Evolutionary conservation across 768 basidiomycete species (phyloP).

Genomic region (Trametes cinnabarina): DNA sequence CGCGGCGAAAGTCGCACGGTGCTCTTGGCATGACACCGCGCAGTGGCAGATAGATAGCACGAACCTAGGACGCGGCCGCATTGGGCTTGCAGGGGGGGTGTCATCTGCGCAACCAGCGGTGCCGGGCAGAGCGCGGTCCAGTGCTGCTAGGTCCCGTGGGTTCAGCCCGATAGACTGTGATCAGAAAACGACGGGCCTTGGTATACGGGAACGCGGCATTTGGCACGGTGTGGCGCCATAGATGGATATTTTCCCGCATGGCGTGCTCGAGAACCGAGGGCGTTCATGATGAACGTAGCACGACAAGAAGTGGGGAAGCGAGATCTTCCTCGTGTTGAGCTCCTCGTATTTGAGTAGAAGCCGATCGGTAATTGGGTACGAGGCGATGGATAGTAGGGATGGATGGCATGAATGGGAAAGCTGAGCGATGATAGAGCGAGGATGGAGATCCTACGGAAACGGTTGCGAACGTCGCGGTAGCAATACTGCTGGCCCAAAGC

Average conservation of each 20-base stretch:
- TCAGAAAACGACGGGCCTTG: slow-evolving; percentile 1
- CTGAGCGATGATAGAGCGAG: background rate
- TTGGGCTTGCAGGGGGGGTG: background rate
- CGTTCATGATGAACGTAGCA: background rate
- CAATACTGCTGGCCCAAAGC: background rate
- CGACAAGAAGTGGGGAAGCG: background rate
- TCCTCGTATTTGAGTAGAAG: background rate
- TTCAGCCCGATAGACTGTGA: background rate
- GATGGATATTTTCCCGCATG: slow-evolving; percentile 5
- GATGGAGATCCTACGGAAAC: slow-evolving; percentile 5
- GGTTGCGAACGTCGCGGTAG: background rate
- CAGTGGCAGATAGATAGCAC: background rate
- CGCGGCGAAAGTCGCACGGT: background rate
- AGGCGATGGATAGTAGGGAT: background rate
- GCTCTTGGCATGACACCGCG: background rate
- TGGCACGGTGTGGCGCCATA: slow-evolving; percentile 6
- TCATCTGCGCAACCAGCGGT: background rate
- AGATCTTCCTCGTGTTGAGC: background rate
- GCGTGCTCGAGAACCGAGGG: background rate
- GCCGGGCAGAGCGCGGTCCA: background rate
- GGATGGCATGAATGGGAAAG: background rate
- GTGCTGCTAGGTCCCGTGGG: background rate
- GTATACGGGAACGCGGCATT: background rate
- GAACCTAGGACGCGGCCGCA: background rate
- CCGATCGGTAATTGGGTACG: background rate